Evolutionary conservation across 1,139 yeast species (phyloP).

Genomic region (Pichia sp.): DNA sequence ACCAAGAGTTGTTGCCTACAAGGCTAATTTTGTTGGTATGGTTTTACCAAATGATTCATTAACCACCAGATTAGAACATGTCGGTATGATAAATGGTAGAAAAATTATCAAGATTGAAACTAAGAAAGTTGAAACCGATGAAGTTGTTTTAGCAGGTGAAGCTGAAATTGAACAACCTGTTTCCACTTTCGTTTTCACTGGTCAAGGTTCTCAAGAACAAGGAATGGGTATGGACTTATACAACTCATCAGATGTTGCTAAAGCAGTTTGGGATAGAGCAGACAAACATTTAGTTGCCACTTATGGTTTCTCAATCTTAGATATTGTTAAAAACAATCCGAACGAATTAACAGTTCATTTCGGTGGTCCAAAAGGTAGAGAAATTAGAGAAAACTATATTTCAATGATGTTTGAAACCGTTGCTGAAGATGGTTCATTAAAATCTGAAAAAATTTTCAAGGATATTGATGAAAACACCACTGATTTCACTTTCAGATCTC

Average conservation of each 20-base stretch:
- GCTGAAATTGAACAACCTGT: constrained; percentile 99
- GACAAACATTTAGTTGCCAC: constrained; percentile 86
- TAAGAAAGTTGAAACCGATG: constrained; percentile 70
- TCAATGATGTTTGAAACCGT: constrained; percentile 97
- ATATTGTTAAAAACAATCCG: constrained; percentile 94
- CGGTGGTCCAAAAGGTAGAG: constrained; percentile 97
- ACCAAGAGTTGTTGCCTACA: constrained; percentile 91
- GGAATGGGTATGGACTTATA: constrained; percentile 99
- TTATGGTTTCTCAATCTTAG: constrained; percentile 94
- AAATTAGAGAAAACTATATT: constrained; percentile 88
- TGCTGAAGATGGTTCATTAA: constrained; percentile 74
- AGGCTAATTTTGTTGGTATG: constrained; percentile 91
- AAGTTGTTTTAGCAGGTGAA: constrained; percentile 80
- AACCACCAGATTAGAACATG: constrained; percentile 84
- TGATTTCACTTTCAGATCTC: constrained; percentile 83
- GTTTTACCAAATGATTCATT: constrained; percentile 92
- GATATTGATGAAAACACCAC: constrained; percentile 77
- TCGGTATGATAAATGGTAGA: constrained; percentile 99
- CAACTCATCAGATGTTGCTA: constrained; percentile 85
- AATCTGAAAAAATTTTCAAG: constrained; percentile 92
- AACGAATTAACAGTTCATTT: constrained; percentile 91
- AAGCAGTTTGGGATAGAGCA: constrained; percentile 96
- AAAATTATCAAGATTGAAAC: constrained; percentile 93
- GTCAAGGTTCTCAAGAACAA: constrained; percentile 99
- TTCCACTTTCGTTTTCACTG: constrained; percentile 95